Evolutionary conservation across 108 stramenopile species (phyloP).

Genomic region (Cyclotella kingstonii): DNA sequence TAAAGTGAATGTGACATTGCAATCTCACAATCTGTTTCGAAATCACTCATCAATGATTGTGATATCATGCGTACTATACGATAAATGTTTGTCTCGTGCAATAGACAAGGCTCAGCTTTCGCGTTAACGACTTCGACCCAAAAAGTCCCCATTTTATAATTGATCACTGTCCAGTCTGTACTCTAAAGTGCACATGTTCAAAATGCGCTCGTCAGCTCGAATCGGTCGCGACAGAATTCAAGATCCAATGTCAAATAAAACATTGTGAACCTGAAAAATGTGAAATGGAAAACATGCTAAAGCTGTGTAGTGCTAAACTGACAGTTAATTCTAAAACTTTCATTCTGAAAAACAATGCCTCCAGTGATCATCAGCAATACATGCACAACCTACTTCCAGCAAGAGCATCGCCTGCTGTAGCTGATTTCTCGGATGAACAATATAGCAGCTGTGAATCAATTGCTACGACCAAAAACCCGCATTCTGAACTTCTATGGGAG

Average conservation of each 20-base stretch:
- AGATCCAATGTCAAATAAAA: slow-evolving; percentile 23
- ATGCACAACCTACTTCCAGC: no score
- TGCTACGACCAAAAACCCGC: not conserved
- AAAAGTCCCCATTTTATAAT: slow-evolving; percentile 25
- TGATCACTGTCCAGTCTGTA: slow-evolving; percentile 41
- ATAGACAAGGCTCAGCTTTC: slow-evolving; percentile 28
- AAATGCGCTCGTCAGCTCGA: slow-evolving; percentile 42
- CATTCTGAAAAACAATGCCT: no score
- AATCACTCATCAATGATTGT: no score
- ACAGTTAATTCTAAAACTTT: slow-evolving; percentile 2
- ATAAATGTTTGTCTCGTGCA: not conserved
- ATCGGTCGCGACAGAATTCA: slow-evolving; percentile 2
- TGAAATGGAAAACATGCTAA: slow-evolving; percentile 4
- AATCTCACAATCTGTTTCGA: no score
- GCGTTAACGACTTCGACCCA: slow-evolving; percentile 29
- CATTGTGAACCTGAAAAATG: slow-evolving; percentile 11
- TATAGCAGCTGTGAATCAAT: no score
- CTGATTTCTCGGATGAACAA: no score
- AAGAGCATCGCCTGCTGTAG: no score
- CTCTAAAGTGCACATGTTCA: slow-evolving; percentile 33
- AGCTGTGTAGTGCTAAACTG: slow-evolving; percentile 19
- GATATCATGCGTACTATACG: not conserved
- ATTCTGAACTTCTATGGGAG: not conserved
- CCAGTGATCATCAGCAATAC: no score
- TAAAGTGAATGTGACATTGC: no score